Base-by-base conservation (phyloP, 768 basidiomycete species). In the Russula brevipes region DNA sequence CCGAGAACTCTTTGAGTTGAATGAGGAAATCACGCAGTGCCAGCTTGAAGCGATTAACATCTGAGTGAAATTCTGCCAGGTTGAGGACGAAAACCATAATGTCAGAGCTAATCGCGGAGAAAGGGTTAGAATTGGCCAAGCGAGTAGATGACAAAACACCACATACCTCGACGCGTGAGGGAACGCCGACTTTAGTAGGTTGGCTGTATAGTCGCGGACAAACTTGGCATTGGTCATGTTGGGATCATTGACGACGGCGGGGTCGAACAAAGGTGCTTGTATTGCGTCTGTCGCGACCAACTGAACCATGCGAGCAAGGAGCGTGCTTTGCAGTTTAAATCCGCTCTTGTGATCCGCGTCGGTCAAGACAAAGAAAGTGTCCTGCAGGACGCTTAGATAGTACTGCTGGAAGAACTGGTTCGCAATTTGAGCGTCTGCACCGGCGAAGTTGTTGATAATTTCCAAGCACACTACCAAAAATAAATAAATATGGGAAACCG, bases 271-370 rank as follows among this genome's bases (percentile, higher is more conserved):
- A 4, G 95, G 91, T 2, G 88, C 84, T 65, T 86, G 84, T 70
- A 98, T 88, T 63, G 82, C 76, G 71, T 88, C 87, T 53, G 81
- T 81, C 74, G 95, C 90, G 42, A 96, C 91, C 31, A 98, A 83
- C 73, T 92, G 88, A 83, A 97, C 95, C 79, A 99, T 83, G 38
- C 92, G 85, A 17, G 93, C 90, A 50, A 99, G 85, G n/a, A 98
- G 81, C 69, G 91, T 78, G 69, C 89, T 91, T 76, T 98, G 95
- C 63, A 94, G 81, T 76, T 97, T 98, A 82, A 98, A 97, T 33
- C 96, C 95, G 70, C 92, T 94, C 85, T 98, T 98, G 81, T 99
- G 96, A 75, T 98, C 96, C 5, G 95, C 87, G 73, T 99, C 96
- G 36, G 95, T 98, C 50, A 99, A 81, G 46, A 98, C 96, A 69